Evolutionary conservation across 495 filamentous ascomycete species (phyloP).

Genomic region (Trichoderma erinaceum): DNA sequence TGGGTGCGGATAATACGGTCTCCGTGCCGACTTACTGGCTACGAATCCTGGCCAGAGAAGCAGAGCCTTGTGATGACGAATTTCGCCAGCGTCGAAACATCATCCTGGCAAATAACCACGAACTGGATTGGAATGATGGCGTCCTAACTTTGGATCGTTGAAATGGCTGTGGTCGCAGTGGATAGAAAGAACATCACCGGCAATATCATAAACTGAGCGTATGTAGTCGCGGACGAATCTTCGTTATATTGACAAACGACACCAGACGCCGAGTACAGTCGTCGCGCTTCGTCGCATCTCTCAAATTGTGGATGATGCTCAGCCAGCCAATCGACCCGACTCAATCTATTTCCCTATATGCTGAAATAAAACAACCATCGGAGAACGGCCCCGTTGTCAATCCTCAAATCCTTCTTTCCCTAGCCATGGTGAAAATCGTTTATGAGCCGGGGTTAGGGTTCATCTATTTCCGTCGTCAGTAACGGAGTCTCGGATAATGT

Average conservation of each 20-base stretch:
- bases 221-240: slow-evolving; percentile 1
- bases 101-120: background rate
- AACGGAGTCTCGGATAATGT: background rate
- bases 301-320: slow-evolving; percentile 14
- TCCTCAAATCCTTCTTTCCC: slow-evolving; percentile 14
- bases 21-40: too few relatives aligned
- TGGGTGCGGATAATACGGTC: too few relatives aligned
- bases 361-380: slow-evolving; percentile 11
- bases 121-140: background rate
- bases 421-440: slow-evolving; percentile 18
- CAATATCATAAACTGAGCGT: background rate
- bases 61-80: too few relatives aligned
- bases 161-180: background rate
- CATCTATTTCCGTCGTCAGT: slow-evolving; percentile 31
- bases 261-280: slow-evolving; percentile 15
- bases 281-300: slow-evolving; percentile 15
- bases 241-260: slow-evolving; percentile 15
- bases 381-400: slow-evolving; percentile 15
- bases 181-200: background rate
- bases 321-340: slow-evolving; percentile 14
- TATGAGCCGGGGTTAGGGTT: slow-evolving; percentile 48
- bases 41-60: too few relatives aligned
- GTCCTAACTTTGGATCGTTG: background rate
- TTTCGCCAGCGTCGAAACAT: too few relatives aligned
- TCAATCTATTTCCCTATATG: slow-evolving; percentile 11